These are phyloP conservation scores for Phoma sp. DNA, from an alignment of 2,329 filamentous ascomycete species.

Conservation along the genomic window DNA sequence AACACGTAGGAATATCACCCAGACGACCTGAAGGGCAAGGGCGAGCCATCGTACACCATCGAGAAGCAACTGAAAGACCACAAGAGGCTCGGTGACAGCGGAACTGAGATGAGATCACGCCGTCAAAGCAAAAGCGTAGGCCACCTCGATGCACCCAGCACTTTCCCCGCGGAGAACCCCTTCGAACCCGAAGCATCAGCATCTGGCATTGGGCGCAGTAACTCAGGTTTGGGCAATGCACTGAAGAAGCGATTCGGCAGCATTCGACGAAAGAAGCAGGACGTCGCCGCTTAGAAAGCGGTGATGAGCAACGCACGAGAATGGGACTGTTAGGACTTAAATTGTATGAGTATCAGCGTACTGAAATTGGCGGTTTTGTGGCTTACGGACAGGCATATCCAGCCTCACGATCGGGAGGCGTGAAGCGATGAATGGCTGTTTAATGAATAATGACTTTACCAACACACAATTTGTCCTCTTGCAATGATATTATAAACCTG, in stretches of 20 bases:
- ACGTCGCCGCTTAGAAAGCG: slow-evolving; percentile 29
- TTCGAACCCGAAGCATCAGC: slow-evolving; percentile 36
- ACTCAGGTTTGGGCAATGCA: slow-evolving; percentile 46
- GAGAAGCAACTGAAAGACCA: slow-evolving; percentile 72
- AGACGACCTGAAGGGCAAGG: slow-evolving; percentile 82
- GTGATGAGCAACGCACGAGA: not conserved
- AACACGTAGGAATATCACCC: slow-evolving; percentile 66
- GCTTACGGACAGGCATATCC: slow-evolving; percentile 1
- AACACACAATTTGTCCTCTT: not conserved
- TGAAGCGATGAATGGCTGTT: slow-evolving; percentile 8
- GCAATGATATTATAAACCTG: not conserved
- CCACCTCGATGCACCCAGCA: slow-evolving; percentile 34
- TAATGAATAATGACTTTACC: slow-evolving; percentile 10
- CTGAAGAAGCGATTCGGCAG: slow-evolving; percentile 59
- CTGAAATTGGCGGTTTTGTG: not conserved
- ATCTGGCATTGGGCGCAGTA: slow-evolving; percentile 41
- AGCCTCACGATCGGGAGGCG: not conserved
- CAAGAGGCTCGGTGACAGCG: slow-evolving; percentile 53
- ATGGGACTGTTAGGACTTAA: slow-evolving; percentile 2
- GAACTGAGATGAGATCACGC: slow-evolving; percentile 55
- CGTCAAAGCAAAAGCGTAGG: slow-evolving; percentile 48
- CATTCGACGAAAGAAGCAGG: slow-evolving; percentile 49
- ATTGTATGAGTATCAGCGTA: slow-evolving; percentile 8
- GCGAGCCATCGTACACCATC: slow-evolving; percentile 75
- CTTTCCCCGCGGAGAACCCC: slow-evolving; percentile 34